A percentile compares a stretch with the other conserved stretches of the same genome.
phyloP scores from a whole-genome alignment of 2,329 filamentous ascomycete species.

The Ascosphaera apis region DNA sequence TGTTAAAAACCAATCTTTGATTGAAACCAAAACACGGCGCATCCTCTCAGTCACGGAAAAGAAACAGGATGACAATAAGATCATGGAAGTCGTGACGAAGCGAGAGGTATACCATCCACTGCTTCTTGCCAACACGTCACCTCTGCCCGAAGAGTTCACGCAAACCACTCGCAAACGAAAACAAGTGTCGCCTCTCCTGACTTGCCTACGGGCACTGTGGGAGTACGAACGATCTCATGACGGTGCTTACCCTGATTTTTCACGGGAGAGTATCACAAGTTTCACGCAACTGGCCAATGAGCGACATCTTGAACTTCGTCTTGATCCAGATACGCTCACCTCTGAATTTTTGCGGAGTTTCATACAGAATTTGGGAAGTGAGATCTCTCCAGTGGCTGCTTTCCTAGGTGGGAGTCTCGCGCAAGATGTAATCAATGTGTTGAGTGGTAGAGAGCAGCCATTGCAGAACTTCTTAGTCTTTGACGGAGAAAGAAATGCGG shows the following conservation, averaged over 20 bases:
- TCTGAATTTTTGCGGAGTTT: conserved; percentile 62
- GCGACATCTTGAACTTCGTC: conserved; percentile 50
- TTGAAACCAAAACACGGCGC: conserved; percentile 56
- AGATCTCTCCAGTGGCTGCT: conserved; percentile 68
- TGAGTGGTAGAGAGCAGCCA: conserved; percentile 75
- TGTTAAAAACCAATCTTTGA: conserved; percentile 29
- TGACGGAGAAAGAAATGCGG: conserved; percentile 60
- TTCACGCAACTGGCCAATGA: conserved; percentile 61
- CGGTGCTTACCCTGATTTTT: conserved; percentile 31
- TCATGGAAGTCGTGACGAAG: conserved; percentile 72
- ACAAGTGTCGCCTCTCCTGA: conserved; percentile 62
- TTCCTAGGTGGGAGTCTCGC: conserved; percentile 77
- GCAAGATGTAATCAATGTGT: conserved; percentile 92
- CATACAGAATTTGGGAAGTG: conserved; percentile 61
- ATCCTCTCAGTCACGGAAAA: conserved; percentile 49
- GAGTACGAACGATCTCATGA: conserved; percentile 45
- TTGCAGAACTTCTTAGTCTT: conserved; percentile 90
- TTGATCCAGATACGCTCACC: conserved; percentile 43
- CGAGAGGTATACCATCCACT: conserved; percentile 76
- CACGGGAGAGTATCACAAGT: conserved; percentile 40
- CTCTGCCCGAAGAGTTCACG: conserved; percentile 45
- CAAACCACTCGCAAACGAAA: conserved; percentile 44
- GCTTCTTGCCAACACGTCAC: conserved; percentile 59
- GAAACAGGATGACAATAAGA: conserved; percentile 44
- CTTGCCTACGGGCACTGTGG: conserved; percentile 76